Conservation (phyloP, 495 filamentous ascomycete genomes). For the Penicillium odoratum region DNA sequence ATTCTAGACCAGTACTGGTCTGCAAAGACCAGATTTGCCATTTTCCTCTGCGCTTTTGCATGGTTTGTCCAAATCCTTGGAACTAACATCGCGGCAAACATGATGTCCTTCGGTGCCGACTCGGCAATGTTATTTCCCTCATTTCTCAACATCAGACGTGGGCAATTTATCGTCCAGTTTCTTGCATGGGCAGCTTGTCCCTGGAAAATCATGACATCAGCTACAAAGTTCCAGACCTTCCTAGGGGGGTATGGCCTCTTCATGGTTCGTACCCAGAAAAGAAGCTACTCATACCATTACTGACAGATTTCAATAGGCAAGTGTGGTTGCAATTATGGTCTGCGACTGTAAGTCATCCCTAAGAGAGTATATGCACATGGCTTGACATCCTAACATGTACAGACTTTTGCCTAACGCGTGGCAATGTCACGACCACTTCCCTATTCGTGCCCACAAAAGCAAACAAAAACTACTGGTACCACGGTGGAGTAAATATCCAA, state of each 20-base stretch:
- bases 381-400: neutral
- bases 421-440: neutral
- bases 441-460: constrained; percentile 2
- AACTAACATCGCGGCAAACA: constrained; percentile 9
- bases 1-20: constrained; percentile 6
- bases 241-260: constrained; percentile 8
- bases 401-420: constrained; percentile 3
- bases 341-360: constrained; percentile 4
- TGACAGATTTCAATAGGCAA: neutral
- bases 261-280: neutral
- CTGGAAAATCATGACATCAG: constrained; percentile 5
- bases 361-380: neutral
- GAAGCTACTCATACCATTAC: no score
- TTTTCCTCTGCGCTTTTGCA: constrained; percentile 10
- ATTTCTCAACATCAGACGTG: constrained; percentile 5
- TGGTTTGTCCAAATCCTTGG: constrained; percentile 9
- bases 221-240: constrained; percentile 7
- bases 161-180: constrained; percentile 6
- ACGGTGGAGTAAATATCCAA: constrained; percentile 6
- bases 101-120: constrained; percentile 9
- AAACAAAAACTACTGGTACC: constrained; percentile 7
- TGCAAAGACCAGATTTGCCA: constrained; percentile 5
- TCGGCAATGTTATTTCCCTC: constrained; percentile 4
- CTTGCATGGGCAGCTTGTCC: constrained; percentile 6
- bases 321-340: constrained; percentile 8